A percentile compares a stretch with the other conserved stretches of the same genome.
These are phyloP conservation scores for Cystobasidium ongulense DNA, from an alignment of 768 basidiomycete genomes.

Conservation along the genomic window DNA sequence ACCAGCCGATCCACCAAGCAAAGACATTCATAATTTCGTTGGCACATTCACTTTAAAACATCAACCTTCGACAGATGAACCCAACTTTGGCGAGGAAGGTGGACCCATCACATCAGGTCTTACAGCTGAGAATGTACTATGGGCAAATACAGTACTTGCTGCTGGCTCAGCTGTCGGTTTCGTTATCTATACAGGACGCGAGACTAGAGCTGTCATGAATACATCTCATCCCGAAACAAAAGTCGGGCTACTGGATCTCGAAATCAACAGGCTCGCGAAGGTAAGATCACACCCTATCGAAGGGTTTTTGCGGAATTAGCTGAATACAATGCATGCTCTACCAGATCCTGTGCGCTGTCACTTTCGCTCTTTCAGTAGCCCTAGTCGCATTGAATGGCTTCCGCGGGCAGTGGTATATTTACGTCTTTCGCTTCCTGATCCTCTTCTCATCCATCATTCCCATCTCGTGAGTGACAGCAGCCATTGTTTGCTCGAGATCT, in stretches of 20 bases:
- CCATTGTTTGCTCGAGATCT: too few relatives aligned
- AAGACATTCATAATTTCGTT: constrained; percentile 91
- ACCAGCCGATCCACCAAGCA: constrained; percentile 83
- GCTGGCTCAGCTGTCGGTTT: constrained; percentile 88
- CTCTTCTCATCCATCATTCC: constrained; percentile 98
- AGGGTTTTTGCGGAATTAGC: background rate
- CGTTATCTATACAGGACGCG: constrained; percentile 85
- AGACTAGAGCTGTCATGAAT: constrained; percentile 97
- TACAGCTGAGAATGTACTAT: constrained; percentile 90
- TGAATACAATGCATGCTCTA: too few relatives aligned
- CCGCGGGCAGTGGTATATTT: constrained; percentile 89
- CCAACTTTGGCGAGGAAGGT: constrained; percentile 32
- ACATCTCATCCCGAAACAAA: constrained; percentile 95
- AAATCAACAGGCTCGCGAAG: constrained; percentile 93
- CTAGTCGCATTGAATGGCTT: constrained; percentile 95
- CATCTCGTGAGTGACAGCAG: constrained; percentile 77
- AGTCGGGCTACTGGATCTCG: constrained; percentile 78
- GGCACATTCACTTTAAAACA: constrained; percentile 67
- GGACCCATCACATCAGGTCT: constrained; percentile 60
- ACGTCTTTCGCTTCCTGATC: constrained; percentile 92
- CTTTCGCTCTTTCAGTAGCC: constrained; percentile 79
- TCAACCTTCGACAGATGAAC: constrained; percentile 43
- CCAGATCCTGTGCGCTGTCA: constrained; percentile 87
- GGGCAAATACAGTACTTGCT: constrained; percentile 95
- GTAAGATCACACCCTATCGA: constrained; percentile 47